These are phyloP conservation scores for Sphaerulina vaccinii DNA, from an alignment of 2,329 filamentous ascomycete genomes.

Conservation along the genomic window DNA sequence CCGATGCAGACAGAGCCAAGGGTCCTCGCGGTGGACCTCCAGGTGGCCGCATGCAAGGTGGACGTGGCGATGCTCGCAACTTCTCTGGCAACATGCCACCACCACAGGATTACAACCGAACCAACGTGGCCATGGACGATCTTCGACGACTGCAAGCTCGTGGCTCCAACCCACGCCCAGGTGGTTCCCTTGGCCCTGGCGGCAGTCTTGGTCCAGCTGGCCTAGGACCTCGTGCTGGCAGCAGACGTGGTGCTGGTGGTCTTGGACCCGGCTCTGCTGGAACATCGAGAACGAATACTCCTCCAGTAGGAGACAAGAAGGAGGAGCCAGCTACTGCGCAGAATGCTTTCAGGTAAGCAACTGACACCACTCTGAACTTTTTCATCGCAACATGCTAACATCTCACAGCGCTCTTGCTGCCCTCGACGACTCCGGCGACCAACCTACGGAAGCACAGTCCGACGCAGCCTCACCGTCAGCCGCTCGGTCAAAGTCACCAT, in stretches of 20 bases:
- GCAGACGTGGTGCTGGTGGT: conserved; percentile 53
- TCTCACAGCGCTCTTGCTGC: conserved; percentile 52
- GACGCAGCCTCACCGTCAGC: conserved; percentile 36
- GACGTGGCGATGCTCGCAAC: conserved; percentile 82
- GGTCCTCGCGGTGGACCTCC: conserved; percentile 64
- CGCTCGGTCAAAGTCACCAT: conserved; percentile 32
- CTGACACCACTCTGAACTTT: conserved; percentile 5
- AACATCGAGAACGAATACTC: conserved; percentile 87
- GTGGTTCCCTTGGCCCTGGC: conserved; percentile 69
- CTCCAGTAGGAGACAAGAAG: conserved; percentile 64
- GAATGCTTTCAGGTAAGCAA: conserved; percentile 88
- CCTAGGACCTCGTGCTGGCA: conserved; percentile 82
- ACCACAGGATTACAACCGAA: conserved; percentile 68
- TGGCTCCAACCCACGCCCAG: conserved; percentile 60
- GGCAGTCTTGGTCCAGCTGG: conserved; percentile 59
- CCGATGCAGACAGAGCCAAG: conserved; percentile 56
- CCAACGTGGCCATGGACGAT: conserved; percentile 88
- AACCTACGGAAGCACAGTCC: conserved; percentile 60
- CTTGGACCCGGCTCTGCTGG: conserved; percentile 60
- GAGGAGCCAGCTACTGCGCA: conserved; percentile 65
- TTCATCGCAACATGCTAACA: conserved; percentile 34
- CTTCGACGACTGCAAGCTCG: conserved; percentile 75
- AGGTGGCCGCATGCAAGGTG: conserved; percentile 68
- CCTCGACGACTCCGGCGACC: conserved; percentile 56
- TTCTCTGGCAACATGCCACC: conserved; percentile 68